A percentile compares a stretch with the other conserved stretches of the same genome.
Conservation (phyloP, 2,329 filamentous ascomycete species). For the Aspergillus puulaauensis region DNA sequence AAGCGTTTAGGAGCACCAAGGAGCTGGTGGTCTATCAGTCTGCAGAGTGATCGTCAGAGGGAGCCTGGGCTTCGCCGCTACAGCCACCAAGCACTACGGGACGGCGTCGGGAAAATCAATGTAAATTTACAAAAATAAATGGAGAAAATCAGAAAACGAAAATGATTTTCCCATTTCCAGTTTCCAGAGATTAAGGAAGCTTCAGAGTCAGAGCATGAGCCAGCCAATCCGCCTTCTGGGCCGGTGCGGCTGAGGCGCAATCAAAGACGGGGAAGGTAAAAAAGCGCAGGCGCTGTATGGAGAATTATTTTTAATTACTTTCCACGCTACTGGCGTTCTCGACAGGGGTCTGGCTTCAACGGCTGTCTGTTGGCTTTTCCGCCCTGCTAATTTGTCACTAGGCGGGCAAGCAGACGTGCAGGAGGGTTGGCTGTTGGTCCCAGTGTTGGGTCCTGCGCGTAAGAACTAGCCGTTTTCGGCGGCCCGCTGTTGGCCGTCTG, state of each 20-base stretch:
- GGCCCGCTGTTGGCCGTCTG: background rate
- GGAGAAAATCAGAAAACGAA: background rate
- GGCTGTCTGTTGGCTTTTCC: conserved; percentile 16
- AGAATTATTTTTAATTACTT: conserved; percentile 14
- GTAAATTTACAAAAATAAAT: conserved; percentile 3
- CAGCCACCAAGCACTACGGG: conserved; percentile 7
- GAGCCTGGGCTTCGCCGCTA: conserved; percentile 11
- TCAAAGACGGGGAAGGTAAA: conserved; percentile 11
- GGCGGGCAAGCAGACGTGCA: background rate
- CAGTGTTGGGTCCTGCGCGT: background rate
- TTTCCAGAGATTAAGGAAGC: background rate
- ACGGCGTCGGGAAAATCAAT: background rate
- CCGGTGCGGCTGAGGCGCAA: conserved; percentile 22
- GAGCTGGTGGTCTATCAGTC: conserved; percentile 12
- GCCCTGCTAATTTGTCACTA: conserved; percentile 2
- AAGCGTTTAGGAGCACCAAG: background rate
- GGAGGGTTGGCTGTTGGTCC: background rate
- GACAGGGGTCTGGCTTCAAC: conserved; percentile 17
- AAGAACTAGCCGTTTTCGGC: conserved; percentile 2
- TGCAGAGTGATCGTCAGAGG: conserved; percentile 20
- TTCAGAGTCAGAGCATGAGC: background rate
- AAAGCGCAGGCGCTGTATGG: conserved; percentile 10
- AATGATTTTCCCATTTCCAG: background rate
- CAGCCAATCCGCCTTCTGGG: conserved; percentile 8
- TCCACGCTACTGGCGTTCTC: background rate